Evolutionary conservation across 805 yeast genomes (phyloP).

Genomic region (Pichia nakasei): DNA sequence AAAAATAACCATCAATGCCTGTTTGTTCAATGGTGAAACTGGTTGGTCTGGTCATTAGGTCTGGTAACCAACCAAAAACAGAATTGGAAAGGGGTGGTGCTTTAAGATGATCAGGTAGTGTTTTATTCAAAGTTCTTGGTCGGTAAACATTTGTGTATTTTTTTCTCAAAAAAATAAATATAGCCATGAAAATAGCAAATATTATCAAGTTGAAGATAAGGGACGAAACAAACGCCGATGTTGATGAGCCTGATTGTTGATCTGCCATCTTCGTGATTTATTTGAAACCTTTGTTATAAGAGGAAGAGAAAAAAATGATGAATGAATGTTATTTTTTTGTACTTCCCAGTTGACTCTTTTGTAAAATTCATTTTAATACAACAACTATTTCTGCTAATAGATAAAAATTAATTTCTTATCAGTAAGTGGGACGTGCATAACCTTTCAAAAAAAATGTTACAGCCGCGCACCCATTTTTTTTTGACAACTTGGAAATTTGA

Average conservation of each 20-base stretch:
- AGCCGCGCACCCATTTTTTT: too few relatives aligned
- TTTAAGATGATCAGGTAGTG: conserved; percentile 35
- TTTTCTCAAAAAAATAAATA: conserved; percentile 35
- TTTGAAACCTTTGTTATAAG: not conserved
- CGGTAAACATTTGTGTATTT: conserved; percentile 42
- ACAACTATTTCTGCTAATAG: too few relatives aligned
- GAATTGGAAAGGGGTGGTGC: conserved; percentile 35
- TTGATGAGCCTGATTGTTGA: conserved; percentile 24
- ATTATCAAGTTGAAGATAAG: conserved; percentile 37
- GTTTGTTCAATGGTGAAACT: conserved; percentile 57
- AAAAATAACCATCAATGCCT: conserved; percentile 72
- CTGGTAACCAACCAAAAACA: conserved; percentile 46
- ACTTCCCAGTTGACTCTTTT: too few relatives aligned
- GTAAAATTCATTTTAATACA: too few relatives aligned
- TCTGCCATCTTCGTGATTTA: not conserved
- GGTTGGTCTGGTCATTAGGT: conserved; percentile 46
- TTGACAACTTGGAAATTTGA: too few relatives aligned
- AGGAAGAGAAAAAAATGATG: not conserved
- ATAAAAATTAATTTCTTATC: too few relatives aligned
- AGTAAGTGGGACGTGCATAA: too few relatives aligned
- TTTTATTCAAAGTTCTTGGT: conserved; percentile 38
- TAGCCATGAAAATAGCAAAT: conserved; percentile 31
- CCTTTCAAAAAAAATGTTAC: too few relatives aligned
- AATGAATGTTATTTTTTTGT: too few relatives aligned
- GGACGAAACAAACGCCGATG: conserved; percentile 42